A percentile compares a stretch with the other conserved stretches of the same genome.
Evolutionary conservation across 805 yeast species (phyloP).

Genomic region (Wickerhamomyces mucosus): DNA sequence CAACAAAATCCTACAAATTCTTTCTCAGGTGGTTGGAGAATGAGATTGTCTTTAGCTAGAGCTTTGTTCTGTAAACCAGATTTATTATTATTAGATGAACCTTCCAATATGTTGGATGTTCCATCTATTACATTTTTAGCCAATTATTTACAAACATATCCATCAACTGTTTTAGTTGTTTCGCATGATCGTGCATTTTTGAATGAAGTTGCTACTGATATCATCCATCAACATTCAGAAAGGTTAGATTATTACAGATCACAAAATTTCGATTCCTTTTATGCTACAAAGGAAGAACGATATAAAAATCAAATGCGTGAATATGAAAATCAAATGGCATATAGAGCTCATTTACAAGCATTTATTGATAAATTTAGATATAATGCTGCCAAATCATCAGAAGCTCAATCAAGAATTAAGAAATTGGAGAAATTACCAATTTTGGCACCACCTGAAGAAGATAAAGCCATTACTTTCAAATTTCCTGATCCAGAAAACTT

Average conservation of each 20-base stretch:
- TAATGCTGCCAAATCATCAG: constrained; percentile 95
- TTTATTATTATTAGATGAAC: constrained; percentile 88
- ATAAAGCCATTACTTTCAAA: constrained; percentile 70
- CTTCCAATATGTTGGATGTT: constrained; percentile 99
- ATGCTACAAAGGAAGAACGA: constrained; percentile 91
- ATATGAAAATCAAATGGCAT: constrained; percentile 96
- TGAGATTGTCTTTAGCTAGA: constrained; percentile 97
- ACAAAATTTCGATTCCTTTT: constrained; percentile 86
- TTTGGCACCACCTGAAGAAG: constrained; percentile 91
- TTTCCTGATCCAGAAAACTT: constrained; percentile 93
- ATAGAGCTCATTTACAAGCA: constrained; percentile 84
- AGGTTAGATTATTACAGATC: constrained; percentile 94
- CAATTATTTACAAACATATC: constrained; percentile 79
- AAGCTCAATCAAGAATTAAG: constrained; percentile 96
- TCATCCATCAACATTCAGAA: constrained; percentile 95
- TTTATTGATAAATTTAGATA: constrained; percentile 95
- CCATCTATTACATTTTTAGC: constrained; percentile 95
- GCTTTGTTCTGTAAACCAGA: constrained; percentile 98
- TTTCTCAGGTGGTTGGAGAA: constrained; percentile 99
- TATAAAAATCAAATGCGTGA: constrained; percentile 87
- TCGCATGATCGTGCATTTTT: constrained; percentile 97
- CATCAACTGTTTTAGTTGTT: constrained; percentile 88
- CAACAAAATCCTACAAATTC: constrained; percentile 78
- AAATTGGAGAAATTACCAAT: constrained; percentile 91
- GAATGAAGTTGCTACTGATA: constrained; percentile 97